phyloP scores from a whole-genome alignment of 2,329 filamentous ascomycete genomes.

The Fusarium phyllophilum region DNA sequence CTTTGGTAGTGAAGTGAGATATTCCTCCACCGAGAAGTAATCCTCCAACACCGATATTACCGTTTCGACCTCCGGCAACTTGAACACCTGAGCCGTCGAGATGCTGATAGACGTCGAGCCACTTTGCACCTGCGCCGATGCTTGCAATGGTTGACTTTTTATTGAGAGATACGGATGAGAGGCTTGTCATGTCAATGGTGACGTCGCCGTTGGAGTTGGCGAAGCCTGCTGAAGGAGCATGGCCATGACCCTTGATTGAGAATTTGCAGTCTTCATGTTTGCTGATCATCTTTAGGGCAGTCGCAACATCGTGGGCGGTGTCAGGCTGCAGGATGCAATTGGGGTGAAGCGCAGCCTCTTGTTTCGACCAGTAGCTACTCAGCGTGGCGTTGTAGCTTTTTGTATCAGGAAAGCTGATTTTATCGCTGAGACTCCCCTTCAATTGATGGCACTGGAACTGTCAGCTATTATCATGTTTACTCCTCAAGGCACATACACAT shows the following conservation, averaged over 20 bases:
- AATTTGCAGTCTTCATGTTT: not conserved
- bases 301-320: fast-evolving
- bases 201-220: slow-evolving; percentile 3
- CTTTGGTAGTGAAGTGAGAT: not conserved
- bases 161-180: not conserved
- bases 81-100: not conserved
- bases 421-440: not conserved
- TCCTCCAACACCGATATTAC: slow-evolving; percentile 2
- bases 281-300: not conserved
- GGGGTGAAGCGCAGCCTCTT: not conserved
- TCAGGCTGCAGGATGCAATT: not conserved
- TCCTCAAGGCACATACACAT: not conserved
- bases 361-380: not conserved
- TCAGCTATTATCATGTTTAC: not conserved
- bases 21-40: slow-evolving; percentile 2
- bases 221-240: slow-evolving; percentile 5
- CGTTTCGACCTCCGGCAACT: slow-evolving; percentile 1
- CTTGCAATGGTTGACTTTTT: not conserved
- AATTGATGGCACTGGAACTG: not conserved
- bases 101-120: not conserved
- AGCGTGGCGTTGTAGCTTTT: not conserved
- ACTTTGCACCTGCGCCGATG: slow-evolving; percentile 3
- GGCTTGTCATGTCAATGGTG: slow-evolving; percentile 1
- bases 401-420: not conserved
- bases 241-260: not conserved